Conservation (phyloP, 2,329 filamentous ascomycete species). For the Mycocentrospora acerina region DNA sequence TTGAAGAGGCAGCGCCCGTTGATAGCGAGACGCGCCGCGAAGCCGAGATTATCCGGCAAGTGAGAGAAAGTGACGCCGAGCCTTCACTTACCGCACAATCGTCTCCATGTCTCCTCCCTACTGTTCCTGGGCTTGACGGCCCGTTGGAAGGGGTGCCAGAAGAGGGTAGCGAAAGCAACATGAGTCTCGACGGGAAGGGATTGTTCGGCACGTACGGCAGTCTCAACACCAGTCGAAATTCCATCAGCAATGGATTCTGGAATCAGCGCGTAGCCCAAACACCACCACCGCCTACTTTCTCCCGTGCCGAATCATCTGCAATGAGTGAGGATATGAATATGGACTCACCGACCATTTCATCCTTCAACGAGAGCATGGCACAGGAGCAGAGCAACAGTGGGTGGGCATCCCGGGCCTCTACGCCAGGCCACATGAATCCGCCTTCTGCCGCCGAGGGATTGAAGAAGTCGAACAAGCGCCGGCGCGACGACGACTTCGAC, state of each 20-base stretch:
- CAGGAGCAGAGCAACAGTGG: slow-evolving; percentile 25
- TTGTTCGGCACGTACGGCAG: slow-evolving; percentile 69
- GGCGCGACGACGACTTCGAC: slow-evolving; percentile 88
- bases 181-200: slow-evolving; percentile 52
- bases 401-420: slow-evolving; percentile 39
- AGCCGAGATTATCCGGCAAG: slow-evolving; percentile 92
- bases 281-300: slow-evolving; percentile 60
- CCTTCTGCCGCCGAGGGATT: slow-evolving; percentile 44
- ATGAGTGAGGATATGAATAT: slow-evolving; percentile 70
- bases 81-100: slow-evolving; percentile 63
- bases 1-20: slow-evolving; percentile 83
- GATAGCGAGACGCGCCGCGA: slow-evolving; percentile 89
- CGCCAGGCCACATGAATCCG: slow-evolving; percentile 40
- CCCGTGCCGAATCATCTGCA: slow-evolving; percentile 54
- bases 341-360: slow-evolving; percentile 61
- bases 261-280: slow-evolving; percentile 63
- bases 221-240: slow-evolving; percentile 76
- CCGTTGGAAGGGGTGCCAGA: slow-evolving; percentile 69
- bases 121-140: slow-evolving; percentile 57
- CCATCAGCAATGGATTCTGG: slow-evolving; percentile 75
- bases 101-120: slow-evolving; percentile 66
- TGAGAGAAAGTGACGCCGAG: slow-evolving; percentile 82
- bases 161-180: slow-evolving; percentile 59
- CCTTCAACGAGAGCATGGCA: slow-evolving; percentile 16
- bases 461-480: slow-evolving; percentile 63